Base-by-base conservation (phyloP, 2,329 filamentous ascomycete species). In the Beauveria scarabaeidicola region DNA sequence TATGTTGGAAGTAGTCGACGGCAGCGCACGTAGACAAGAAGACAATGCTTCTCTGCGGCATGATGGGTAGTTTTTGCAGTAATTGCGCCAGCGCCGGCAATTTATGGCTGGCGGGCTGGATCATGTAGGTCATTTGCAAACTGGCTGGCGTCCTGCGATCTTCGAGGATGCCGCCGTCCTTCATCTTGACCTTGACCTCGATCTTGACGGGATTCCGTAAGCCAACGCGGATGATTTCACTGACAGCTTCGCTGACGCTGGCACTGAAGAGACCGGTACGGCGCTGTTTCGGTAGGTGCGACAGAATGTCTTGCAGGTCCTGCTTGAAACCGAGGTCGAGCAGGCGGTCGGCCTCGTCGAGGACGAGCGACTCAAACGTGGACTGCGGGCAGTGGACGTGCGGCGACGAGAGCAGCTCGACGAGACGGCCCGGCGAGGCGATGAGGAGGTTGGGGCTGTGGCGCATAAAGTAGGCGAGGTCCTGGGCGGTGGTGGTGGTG, bases 161-260 rank as follows among this genome's bases (percentile, higher is more conserved):
- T 63, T 93, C 86, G 21, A 85, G 74, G 5, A 82, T 70, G 1
- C 83, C 82, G 21, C 89, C 90, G 21, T 78, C 79, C 77, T 83
- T 77, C 73, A 85, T 69, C 73, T 92, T 94, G 57, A 99, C 94
- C 67, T 93, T 94, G 55, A 97, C 94, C 11, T 90, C 88, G 62
- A 99, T 91, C 69, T 95, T 95, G 67, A 97, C 92, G 0, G 94
- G 94, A 72, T 99, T 97, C 41, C 94, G 83, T 64, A 97, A 77
- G 21, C 94, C 94, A 8, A 97, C 91, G 40, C 92, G 84, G 56
- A 99, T 91, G 58, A 99, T 88, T 70, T 97, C 90, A 63, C 92
- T 87, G 1, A 99, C 90, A 1, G 94, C 94, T 69, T 97, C 94
- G 66, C 89, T 94, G n/a, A 99, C 89, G 67, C 89, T 95, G 13